These are phyloP conservation scores for Lasiosphaeria ovina DNA, from an alignment of 495 filamentous ascomycete genomes.

Conservation along the genomic window DNA sequence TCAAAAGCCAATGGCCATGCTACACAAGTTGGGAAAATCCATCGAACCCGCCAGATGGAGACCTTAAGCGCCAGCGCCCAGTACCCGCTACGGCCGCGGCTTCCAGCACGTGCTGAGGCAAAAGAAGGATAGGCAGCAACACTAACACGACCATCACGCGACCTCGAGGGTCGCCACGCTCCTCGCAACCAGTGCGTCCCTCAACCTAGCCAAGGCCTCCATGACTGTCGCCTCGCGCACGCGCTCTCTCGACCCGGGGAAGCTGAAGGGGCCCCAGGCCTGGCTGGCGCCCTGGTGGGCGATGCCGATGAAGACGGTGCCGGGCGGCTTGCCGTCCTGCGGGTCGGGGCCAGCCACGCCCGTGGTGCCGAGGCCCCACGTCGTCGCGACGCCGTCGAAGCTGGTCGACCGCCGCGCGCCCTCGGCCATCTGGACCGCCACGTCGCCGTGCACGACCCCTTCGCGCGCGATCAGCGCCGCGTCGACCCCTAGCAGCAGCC, in stretches of 20 bases:
- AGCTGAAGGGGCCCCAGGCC: conserved; percentile 29
- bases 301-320: conserved; percentile 31
- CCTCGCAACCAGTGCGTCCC: neutral
- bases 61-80: no score
- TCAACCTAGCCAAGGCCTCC: conserved; percentile 10
- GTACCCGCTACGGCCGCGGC: no score
- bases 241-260: conserved; percentile 18
- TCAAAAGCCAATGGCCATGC: no score
- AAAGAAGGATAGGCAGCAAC: no score
- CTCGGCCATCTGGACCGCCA: conserved; percentile 33
- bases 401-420: conserved; percentile 22
- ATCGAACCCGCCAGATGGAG: no score
- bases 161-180: no score
- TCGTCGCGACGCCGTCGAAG: conserved; percentile 20
- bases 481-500: conserved; percentile 25
- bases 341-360: conserved; percentile 31
- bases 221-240: conserved; percentile 12
- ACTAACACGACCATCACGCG: no score
- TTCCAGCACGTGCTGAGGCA: no score
- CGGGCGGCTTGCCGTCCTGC: conserved; percentile 29
- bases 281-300: conserved; percentile 12
- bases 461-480: conserved; percentile 28
- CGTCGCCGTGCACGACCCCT: conserved; percentile 34
- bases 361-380: conserved; percentile 34
- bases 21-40: no score